Conservation (phyloP, 495 filamentous ascomycete genomes). For the Penicillium samsonianum region DNA sequence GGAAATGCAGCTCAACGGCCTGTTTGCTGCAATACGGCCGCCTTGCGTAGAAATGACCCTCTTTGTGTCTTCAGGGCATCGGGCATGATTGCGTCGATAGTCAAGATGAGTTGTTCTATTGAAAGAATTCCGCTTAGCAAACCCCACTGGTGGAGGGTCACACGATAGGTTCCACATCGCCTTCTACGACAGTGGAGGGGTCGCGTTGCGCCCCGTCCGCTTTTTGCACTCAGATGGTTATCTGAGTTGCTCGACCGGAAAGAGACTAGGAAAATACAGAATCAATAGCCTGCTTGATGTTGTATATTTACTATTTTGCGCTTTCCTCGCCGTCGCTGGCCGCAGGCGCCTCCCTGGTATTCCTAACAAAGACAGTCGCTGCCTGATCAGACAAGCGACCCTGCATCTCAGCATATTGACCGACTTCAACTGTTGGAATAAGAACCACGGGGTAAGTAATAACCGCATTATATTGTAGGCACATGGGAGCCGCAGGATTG, state of each 20-base stretch:
- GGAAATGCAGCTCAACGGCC: neutral
- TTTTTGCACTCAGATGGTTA: no score
- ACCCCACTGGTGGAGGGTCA: neutral
- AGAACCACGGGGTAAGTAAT: no score
- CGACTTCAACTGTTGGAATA: no score
- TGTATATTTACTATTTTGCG: neutral
- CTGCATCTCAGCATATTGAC: no score
- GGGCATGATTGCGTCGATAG: constrained; percentile 1
- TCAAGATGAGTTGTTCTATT: neutral
- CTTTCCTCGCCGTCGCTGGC: constrained; percentile 1
- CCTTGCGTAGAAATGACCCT: neutral
- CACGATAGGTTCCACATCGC: constrained; percentile 2
- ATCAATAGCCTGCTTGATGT: neutral
- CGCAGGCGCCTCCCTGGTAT: neutral
- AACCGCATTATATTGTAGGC: neutral
- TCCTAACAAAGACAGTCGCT: neutral
- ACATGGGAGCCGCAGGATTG: neutral
- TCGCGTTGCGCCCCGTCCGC: no score
- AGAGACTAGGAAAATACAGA: no score
- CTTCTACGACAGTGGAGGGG: constrained; percentile 1
- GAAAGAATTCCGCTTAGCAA: neutral
- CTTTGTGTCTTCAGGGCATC: neutral
- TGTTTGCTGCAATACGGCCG: neutral
- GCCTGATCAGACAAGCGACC: neutral
- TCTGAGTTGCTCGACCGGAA: no score